phyloP scores from a whole-genome alignment of 129 eudicot genomes.

The Saussurea involucrata region DNA sequence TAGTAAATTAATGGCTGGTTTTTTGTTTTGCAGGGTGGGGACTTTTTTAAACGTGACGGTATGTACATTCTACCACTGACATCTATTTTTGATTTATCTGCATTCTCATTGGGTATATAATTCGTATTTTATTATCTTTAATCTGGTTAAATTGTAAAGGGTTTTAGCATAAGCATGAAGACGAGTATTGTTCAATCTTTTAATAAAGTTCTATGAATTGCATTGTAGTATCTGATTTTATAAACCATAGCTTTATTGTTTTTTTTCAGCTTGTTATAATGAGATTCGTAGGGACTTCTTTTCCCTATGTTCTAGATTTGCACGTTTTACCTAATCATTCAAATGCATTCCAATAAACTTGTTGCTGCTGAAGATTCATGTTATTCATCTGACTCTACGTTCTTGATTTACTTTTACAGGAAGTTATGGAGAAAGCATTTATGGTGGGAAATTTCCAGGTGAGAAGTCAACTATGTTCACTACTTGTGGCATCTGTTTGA shows the following conservation, averaged over 20 bases:
- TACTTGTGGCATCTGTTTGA: slow-evolving; percentile 13
- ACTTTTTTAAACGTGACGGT: slow-evolving; percentile 79
- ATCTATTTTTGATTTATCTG: neutral
- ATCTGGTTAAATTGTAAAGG: neutral
- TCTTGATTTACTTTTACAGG: slow-evolving; percentile 46
- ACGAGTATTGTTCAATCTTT: neutral
- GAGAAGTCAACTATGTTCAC: slow-evolving; percentile 19
- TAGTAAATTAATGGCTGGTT: slow-evolving; percentile 19
- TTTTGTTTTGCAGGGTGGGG: slow-evolving; percentile 86
- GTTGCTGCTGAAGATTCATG: neutral
- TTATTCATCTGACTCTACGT: neutral
- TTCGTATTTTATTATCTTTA: neutral
- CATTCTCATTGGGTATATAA: neutral
- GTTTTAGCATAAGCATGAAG: neutral
- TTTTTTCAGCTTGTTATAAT: neutral
- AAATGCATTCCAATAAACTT: neutral
- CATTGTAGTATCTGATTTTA: neutral
- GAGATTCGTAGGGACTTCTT: neutral
- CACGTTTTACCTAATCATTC: neutral
- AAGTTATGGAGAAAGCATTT: slow-evolving; percentile 87
- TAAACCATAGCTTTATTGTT: no score
- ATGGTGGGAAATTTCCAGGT: slow-evolving; percentile 98
- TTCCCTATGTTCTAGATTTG: neutral
- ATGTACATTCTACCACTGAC: slow-evolving; percentile 19
- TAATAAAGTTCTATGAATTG: neutral